Evolutionary conservation across 192 early-diverging fungal species (phyloP), one percentile per base, ranked within the genome.

Genomic region (Rhizophagus sp.): DNA sequence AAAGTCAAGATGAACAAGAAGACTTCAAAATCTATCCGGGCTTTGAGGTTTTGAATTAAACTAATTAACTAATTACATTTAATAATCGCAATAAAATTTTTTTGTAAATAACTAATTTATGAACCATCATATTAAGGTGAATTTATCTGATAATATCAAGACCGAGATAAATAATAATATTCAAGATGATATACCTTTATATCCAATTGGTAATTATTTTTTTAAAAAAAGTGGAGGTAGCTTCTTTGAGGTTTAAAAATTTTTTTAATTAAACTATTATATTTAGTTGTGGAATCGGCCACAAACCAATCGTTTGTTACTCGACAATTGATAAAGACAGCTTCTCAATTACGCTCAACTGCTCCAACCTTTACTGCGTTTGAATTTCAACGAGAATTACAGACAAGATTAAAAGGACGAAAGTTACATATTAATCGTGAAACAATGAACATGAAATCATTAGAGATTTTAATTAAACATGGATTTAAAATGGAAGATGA

Each of bases 1-100:
- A 77, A 49, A 77, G 63, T 27, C 75, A 77, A 17, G 75, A 77
- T 5, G 57, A 77, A 50, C 50, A 77, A 30, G 75, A 77, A 4
- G 41, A 77, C 49, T 77, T 77, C 25, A 39, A 34, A 22, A 24
- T 77, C 9, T 24, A 47, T 27, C 33, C 33, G 6, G 75, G 75
- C 11, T 77, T 77, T 50, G 13, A 65, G 63, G 75, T 77, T 33
- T 57, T 4, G 17, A 19, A 1, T 27, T 19, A 62, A 36, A 30
- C 33, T 73, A 8, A 27, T 12, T 57, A 36, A 30, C 33, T 73
- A 8, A 27, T 12, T 57, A 49, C 10, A 44, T 44, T 1, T 73
- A 25, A 50, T 17, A 50, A 15, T 24, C 0, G 24, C 15, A 24
- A 9, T 41, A n/a, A 11, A 34, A 27, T 57, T 17, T 27, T n/a